Percentiles rank a stretch among this genome's conserved stretches.
Conservation (phyloP, 371 early-diverging fungal species). For the Rhizopus delemar region DNA sequence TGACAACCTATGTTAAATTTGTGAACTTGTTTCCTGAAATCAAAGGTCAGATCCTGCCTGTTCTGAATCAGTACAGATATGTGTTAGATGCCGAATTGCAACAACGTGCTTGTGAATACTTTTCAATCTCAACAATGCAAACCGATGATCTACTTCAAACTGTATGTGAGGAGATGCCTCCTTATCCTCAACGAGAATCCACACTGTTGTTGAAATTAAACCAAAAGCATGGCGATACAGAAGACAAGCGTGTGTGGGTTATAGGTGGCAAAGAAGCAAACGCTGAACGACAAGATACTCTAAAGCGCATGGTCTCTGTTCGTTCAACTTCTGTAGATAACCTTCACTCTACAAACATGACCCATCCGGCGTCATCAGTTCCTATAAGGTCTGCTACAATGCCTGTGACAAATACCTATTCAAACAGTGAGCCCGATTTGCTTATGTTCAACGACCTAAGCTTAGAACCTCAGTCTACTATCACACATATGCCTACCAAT, state of each 20-base stretch:
- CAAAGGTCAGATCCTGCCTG: slow-evolving; percentile 79
- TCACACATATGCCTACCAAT: slow-evolving; percentile 20
- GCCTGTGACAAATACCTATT: slow-evolving; percentile 7
- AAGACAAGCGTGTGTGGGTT: slow-evolving; percentile 94
- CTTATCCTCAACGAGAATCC: slow-evolving; percentile 92
- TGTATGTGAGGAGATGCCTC: slow-evolving; percentile 97
- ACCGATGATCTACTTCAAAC: slow-evolving; percentile 87
- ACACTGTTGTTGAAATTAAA: slow-evolving; percentile 80
- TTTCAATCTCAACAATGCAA: slow-evolving; percentile 79
- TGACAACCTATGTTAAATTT: slow-evolving; percentile 94
- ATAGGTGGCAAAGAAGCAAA: slow-evolving; percentile 91
- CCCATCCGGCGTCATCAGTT: not conserved
- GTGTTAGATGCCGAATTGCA: slow-evolving; percentile 94
- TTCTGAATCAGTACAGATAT: slow-evolving; percentile 83
- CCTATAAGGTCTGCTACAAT: slow-evolving; percentile 24
- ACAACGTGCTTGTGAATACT: slow-evolving; percentile 95
- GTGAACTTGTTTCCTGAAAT: slow-evolving; percentile 96
- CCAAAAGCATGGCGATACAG: slow-evolving; percentile 85
- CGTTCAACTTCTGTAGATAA: slow-evolving; percentile 36
- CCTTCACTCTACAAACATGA: not conserved
- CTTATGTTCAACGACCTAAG: slow-evolving; percentile 39
- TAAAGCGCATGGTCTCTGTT: slow-evolving; percentile 49
- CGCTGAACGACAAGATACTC: slow-evolving; percentile 45
- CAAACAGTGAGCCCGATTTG: slow-evolving; percentile 28
- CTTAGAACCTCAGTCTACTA: slow-evolving; percentile 14